Base-by-base conservation (phyloP, 169 alveolate species). In the Cryptosporidium ryanae region DNA sequence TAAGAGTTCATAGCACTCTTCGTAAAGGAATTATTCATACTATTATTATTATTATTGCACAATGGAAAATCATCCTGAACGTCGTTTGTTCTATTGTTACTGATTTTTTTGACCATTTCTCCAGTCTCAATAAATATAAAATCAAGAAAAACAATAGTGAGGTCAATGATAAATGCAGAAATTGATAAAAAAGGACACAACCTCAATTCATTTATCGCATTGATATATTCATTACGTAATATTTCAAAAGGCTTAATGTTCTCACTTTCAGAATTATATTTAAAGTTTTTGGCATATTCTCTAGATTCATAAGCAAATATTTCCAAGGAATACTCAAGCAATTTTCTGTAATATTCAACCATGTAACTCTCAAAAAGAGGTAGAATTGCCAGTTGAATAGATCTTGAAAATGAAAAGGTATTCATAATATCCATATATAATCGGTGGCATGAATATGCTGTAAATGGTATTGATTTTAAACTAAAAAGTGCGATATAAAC, bases 291-390 rank as follows among this genome's bases (percentile, higher is more conserved):
- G 2, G 10, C n/a, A 64, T 70, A 76, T 48, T 61, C 27, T n/a
- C n/a, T 76, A 2, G 59, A 18, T 52, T 76, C 87, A 18, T 57
- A 61, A 18, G 32, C n/a, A 61, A 76, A 76, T 29, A 34, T 12
- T 6, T 25, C 64, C 8, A 76, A 13, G 15, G 57, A 76, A 38
- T 57, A 76, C 34, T 76, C 87, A 5, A 76, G 63, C 64, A 76
- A 43, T 61, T 76, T 76, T 46, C 87, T 76, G 25, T 59, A 59
- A 61, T 76, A 76, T 34, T 76, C 87, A 34, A 76, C 27, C 71
- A 76, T 55, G 32, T 76, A 76, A n/a, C 34, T 76, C 50, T 76
- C 87, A 32, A 76, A 23, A 10, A 76, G 63, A 76, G 87, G 18
- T 10, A 76, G 49, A 13, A 34, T 61, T 27, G 63, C 10, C 1